Conservation (phyloP, 768 basidiomycete genomes). For the Lyophyllum semitale region DNA sequence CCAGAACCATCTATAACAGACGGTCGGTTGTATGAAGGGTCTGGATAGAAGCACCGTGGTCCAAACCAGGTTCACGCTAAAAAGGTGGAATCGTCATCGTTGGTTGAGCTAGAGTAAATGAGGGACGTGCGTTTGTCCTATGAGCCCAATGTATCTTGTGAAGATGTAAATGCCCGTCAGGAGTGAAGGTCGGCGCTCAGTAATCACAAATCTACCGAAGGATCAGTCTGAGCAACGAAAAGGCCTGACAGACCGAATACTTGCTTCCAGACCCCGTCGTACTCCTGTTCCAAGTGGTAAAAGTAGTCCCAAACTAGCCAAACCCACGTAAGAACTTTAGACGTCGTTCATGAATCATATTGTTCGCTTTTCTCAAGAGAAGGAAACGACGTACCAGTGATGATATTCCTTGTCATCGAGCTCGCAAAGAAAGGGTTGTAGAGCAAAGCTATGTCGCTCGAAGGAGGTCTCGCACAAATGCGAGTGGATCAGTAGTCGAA, state of each 20-base stretch:
- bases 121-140: background rate
- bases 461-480: background rate
- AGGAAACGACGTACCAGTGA: background rate
- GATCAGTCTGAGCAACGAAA: background rate
- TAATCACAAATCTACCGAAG: background rate
- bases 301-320: background rate
- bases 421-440: background rate
- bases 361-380: background rate
- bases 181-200: background rate
- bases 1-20: background rate
- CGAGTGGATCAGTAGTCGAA: too few species aligned
- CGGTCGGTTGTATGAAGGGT: background rate
- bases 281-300: background rate
- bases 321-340: background rate
- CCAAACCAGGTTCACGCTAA: background rate
- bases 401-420: background rate
- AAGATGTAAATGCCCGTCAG: background rate
- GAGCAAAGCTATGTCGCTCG: background rate
- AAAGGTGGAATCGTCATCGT: too few species aligned
- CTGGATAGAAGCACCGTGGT: background rate
- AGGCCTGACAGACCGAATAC: too few species aligned
- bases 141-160: background rate
- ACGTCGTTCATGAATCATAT: background rate
- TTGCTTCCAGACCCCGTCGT: constrained; percentile 3
- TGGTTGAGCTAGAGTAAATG: background rate